Conservation (phyloP, 2,329 filamentous ascomycete genomes). For the Xylaria sp. region DNA sequence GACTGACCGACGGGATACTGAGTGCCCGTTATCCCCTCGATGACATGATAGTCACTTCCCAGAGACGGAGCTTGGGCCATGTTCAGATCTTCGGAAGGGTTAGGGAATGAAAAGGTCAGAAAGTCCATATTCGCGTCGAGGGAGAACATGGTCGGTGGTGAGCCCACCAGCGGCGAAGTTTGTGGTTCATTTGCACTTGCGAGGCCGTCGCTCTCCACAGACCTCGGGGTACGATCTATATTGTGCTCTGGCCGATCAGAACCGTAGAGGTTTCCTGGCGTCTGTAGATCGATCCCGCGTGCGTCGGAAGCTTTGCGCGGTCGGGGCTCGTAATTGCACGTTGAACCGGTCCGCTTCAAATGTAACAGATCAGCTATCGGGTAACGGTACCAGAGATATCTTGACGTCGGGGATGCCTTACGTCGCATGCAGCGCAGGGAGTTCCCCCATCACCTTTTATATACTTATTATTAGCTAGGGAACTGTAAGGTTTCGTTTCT, state of each 20-base stretch:
- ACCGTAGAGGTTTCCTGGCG: background rate
- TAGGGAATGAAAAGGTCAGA: conserved; percentile 14
- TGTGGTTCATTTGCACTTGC: conserved; percentile 10
- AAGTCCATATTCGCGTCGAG: conserved; percentile 23
- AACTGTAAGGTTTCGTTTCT: background rate
- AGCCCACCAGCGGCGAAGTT: conserved; percentile 8
- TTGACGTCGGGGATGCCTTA: conserved; percentile 15
- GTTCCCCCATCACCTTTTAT: conserved; percentile 23
- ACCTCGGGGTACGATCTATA: background rate
- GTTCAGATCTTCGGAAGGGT: background rate
- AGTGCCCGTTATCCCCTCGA: background rate
- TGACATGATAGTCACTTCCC: background rate
- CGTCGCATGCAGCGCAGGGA: conserved; percentile 26
- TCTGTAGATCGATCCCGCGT: conserved; percentile 1
- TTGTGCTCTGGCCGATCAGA: background rate
- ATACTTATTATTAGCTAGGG: conserved; percentile 7
- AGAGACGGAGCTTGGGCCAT: background rate
- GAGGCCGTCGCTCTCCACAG: conserved; percentile 3
- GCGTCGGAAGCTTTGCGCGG: conserved; percentile 12
- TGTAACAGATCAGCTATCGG: conserved; percentile 7
- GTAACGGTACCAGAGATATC: conserved; percentile 1
- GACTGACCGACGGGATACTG: background rate
- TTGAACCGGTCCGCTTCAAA: conserved; percentile 16
- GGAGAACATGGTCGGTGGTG: conserved; percentile 16
- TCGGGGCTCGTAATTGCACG: conserved; percentile 14